Conservation (phyloP, 176 grass and related monocot species). For the Areca catechu region DNA sequence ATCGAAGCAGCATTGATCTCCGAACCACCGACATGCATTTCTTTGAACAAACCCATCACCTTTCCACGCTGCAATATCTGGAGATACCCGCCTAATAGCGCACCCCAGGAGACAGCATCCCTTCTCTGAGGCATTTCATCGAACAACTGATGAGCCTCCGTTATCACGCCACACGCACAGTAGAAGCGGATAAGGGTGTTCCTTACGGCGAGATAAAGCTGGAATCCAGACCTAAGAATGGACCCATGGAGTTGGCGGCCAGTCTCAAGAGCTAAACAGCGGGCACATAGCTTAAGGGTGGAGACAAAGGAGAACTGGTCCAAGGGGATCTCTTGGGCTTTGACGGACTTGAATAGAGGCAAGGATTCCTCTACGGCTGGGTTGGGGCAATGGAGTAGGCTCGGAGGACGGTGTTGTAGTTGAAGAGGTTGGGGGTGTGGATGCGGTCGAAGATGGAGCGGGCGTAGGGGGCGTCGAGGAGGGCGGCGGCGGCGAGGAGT, state of each 20-base stretch:
- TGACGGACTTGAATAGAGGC: background rate
- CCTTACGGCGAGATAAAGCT: constrained; percentile 20
- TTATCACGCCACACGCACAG: constrained; percentile 11
- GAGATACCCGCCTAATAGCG: constrained; percentile 36
- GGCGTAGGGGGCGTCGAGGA: background rate
- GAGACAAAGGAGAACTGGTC: constrained; percentile 15
- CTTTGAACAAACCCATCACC: constrained; percentile 15
- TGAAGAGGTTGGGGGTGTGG: too few relatives aligned
- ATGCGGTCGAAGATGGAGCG: background rate
- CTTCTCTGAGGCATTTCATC: constrained; percentile 29
- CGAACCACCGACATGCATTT: constrained; percentile 16
- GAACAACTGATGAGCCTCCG: constrained; percentile 22
- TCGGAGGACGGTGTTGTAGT: too few relatives aligned
- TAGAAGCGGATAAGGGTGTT: constrained; percentile 54
- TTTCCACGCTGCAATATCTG: background rate
- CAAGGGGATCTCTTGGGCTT: background rate
- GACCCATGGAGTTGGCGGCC: constrained; percentile 41
- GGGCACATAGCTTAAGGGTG: constrained; percentile 40
- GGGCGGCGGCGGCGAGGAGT: background rate
- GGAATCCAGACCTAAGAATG: constrained; percentile 30
- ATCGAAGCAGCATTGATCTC: constrained; percentile 9
- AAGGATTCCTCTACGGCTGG: background rate
- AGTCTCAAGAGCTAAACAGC: background rate
- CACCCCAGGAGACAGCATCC: constrained; percentile 42
- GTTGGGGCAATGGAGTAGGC: background rate